Conservation (phyloP, 768 basidiomycete genomes). For the Gelatoporia subvermispora region DNA sequence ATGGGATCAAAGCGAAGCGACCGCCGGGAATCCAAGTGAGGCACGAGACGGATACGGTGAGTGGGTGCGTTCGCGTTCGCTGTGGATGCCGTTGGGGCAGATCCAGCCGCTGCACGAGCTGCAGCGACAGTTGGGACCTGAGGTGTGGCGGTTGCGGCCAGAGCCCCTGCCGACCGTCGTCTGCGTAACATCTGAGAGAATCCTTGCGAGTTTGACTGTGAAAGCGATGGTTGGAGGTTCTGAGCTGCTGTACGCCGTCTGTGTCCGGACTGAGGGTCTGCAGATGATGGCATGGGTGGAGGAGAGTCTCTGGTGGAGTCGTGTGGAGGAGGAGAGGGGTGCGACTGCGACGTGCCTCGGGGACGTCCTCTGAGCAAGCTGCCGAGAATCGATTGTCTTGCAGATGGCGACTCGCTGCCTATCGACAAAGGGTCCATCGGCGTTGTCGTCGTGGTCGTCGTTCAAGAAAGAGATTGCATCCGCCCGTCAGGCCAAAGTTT, state of each 20-base stretch:
- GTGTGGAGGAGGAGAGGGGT: conserved; percentile 35
- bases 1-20: conserved; percentile 92
- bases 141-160: conserved; percentile 28
- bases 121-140: conserved; percentile 23
- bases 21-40: conserved; percentile 87
- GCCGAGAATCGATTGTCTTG: conserved; percentile 64
- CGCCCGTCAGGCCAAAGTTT: too few species aligned
- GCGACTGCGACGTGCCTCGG: conserved; percentile 61
- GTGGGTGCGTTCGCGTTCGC: conserved; percentile 21
- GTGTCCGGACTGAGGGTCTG: conserved; percentile 27
- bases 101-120: conserved; percentile 16
- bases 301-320: conserved; percentile 36
- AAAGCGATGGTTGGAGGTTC: conserved; percentile 32
- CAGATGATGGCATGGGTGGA: conserved; percentile 37
- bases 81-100: conserved; percentile 19
- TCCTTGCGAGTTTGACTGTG: conserved; percentile 32
- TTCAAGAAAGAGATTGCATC: neutral
- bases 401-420: conserved; percentile 27
- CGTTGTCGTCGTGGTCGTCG: conserved; percentile 5
- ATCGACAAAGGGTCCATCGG: conserved; percentile 25
- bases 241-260: conserved; percentile 37
- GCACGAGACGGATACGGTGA: conserved; percentile 89
- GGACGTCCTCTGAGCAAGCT: conserved; percentile 69
- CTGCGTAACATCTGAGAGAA: conserved; percentile 63
- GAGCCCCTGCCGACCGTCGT: conserved; percentile 58